Percentiles rank a stretch among this genome's conserved stretches.
Evolutionary conservation across 2,329 filamentous ascomycete genomes (phyloP).

Genomic region (Apiospora kogelbergensis): DNA sequence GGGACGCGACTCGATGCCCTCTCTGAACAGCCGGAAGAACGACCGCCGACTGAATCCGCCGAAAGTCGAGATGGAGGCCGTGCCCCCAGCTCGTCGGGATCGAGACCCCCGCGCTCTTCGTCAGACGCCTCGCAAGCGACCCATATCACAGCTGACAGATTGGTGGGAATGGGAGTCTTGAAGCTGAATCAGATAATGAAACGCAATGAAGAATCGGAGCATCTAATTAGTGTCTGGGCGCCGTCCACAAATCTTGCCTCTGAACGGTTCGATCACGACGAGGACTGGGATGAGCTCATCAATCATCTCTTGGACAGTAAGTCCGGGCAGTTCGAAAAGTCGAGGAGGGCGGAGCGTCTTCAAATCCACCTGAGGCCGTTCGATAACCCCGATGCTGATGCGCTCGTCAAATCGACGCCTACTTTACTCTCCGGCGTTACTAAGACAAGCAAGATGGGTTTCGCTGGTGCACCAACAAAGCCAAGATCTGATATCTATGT

Average conservation of each 20-base stretch:
- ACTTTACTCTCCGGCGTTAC: slow-evolving; percentile 80
- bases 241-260: slow-evolving; percentile 53
- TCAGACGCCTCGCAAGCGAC: slow-evolving; percentile 31
- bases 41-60: slow-evolving; percentile 30
- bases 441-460: slow-evolving; percentile 86
- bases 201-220: slow-evolving; percentile 70
- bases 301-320: slow-evolving; percentile 71
- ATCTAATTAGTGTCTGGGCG: slow-evolving; percentile 76
- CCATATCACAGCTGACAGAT: slow-evolving; percentile 60
- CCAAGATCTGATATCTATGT: slow-evolving; percentile 93
- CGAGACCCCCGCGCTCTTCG: slow-evolving; percentile 39
- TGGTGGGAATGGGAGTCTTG: slow-evolving; percentile 74
- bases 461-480: slow-evolving; percentile 87
- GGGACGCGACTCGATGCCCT: slow-evolving; percentile 56
- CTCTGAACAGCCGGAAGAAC: slow-evolving; percentile 50
- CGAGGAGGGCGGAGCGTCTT: slow-evolving; percentile 70
- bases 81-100: slow-evolving; percentile 59
- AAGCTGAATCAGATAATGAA: slow-evolving; percentile 75
- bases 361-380: slow-evolving; percentile 81
- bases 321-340: slow-evolving; percentile 73
- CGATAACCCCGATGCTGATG: slow-evolving; percentile 73
- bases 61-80: slow-evolving; percentile 45
- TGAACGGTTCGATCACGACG: slow-evolving; percentile 57
- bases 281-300: slow-evolving; percentile 74
- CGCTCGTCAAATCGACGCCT: slow-evolving; percentile 80